These are phyloP conservation scores for Gnaphalium uliginosum DNA, from an alignment of 129 eudicot genomes.

Conservation along the genomic window DNA sequence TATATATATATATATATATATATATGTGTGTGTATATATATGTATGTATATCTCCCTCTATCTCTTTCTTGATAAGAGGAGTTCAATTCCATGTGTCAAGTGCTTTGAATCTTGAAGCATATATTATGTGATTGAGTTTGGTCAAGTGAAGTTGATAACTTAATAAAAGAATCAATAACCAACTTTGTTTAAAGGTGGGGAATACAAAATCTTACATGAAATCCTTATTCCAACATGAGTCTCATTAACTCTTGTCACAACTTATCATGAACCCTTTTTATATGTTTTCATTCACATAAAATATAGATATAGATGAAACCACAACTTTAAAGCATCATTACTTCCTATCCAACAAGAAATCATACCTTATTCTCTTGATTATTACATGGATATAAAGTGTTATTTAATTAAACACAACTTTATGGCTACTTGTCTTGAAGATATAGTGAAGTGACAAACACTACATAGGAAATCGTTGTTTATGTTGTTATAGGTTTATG, in stretches of 20 bases:
- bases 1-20: too few relatives aligned
- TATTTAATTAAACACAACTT: slow-evolving; percentile 29
- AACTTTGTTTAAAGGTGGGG: slow-evolving; percentile 29
- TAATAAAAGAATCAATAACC: slow-evolving; percentile 29
- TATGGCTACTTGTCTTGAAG: slow-evolving; percentile 19
- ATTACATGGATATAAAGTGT: slow-evolving; percentile 32
- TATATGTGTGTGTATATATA: too few relatives aligned
- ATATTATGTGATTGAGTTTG: slow-evolving; percentile 36
- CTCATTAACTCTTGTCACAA: slow-evolving; percentile 32
- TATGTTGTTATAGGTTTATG: not conserved
- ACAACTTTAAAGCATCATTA: slow-evolving; percentile 20
- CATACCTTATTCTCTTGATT: slow-evolving; percentile 10
- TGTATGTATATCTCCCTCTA: not conserved
- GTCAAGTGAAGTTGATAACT: slow-evolving; percentile 39
- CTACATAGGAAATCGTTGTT: slow-evolving; percentile 4
- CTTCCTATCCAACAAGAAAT: slow-evolving; percentile 38
- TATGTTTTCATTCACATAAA: slow-evolving; percentile 28
- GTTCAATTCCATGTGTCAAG: slow-evolving; percentile 29
- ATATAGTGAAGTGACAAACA: slow-evolving; percentile 33
- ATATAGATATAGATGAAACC: slow-evolving; percentile 22
- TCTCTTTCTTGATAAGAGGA: slow-evolving; percentile 9
- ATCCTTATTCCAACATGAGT: slow-evolving; percentile 34
- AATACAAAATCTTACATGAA: slow-evolving; percentile 34
- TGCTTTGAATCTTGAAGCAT: slow-evolving; percentile 20
- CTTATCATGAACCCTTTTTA: slow-evolving; percentile 21